Percentiles rank a stretch among this genome's conserved stretches.
phyloP scores from a whole-genome alignment of 2,329 filamentous ascomycete genomes.

The Onygenales sp. region DNA sequence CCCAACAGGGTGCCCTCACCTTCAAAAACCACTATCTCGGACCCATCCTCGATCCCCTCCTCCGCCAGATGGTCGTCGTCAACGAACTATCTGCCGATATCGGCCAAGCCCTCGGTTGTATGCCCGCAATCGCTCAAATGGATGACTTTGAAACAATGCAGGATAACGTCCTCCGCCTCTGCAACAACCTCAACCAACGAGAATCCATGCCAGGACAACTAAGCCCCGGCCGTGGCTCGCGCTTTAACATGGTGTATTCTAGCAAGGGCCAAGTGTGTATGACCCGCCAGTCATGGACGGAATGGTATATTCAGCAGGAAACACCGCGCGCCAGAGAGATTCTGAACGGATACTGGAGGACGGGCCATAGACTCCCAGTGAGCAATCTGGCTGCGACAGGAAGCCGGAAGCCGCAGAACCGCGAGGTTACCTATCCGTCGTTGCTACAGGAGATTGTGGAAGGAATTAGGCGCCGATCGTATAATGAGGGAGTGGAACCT shows the following conservation, averaged over 20 bases:
- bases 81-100: conserved; percentile 51
- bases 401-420: conserved; percentile 21
- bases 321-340: conserved; percentile 48
- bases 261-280: conserved; percentile 42
- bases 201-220: conserved; percentile 16
- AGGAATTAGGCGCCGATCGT: conserved; percentile 45
- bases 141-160: conserved; percentile 45
- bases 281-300: conserved; percentile 47
- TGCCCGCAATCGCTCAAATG: conserved; percentile 45
- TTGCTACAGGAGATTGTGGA: conserved; percentile 52
- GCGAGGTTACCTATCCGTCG: conserved; percentile 44
- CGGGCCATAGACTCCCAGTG: conserved; percentile 24
- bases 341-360: conserved; percentile 33
- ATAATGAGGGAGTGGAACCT: conserved; percentile 35
- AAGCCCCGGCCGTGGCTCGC: conserved; percentile 25
- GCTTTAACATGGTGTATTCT: conserved; percentile 41
- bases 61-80: conserved; percentile 50
- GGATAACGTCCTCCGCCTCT: conserved; percentile 30
- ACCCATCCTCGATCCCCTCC: conserved; percentile 51
- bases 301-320: conserved; percentile 59
- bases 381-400: conserved; percentile 18
- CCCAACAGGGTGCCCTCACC: conserved; percentile 45
- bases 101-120: conserved; percentile 43
- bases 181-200: conserved; percentile 24
- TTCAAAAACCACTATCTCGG: conserved; percentile 53